These are phyloP conservation scores for Podaxis carcinomalis DNA, from an alignment of 768 basidiomycete genomes.

Conservation along the genomic window DNA sequence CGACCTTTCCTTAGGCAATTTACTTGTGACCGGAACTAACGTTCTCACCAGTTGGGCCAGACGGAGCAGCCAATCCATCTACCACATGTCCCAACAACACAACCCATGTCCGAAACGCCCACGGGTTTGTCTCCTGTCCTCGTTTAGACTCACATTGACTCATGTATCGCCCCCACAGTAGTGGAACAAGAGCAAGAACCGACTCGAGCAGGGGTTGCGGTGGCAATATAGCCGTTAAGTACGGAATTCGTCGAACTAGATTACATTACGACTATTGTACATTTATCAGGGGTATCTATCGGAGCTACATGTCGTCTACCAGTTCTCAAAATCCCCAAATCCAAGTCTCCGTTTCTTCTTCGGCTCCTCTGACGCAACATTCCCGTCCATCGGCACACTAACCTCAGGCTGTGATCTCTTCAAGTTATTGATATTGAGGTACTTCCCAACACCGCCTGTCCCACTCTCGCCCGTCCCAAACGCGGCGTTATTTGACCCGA, in stretches of 20 bases:
- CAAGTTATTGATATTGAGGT: constrained; percentile 48
- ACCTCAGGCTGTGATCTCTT: constrained; percentile 29
- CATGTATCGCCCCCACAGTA: background rate
- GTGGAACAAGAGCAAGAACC: constrained; percentile 13
- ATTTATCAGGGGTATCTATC: background rate
- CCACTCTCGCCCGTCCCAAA: constrained; percentile 24
- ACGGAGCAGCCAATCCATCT: constrained; percentile 32
- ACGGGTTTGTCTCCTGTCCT: constrained; percentile 24
- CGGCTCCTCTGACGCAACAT: constrained; percentile 34
- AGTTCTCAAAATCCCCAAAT: constrained; percentile 88
- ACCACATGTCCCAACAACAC: constrained; percentile 49
- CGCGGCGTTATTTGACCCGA: constrained; percentile 45
- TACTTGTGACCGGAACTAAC: constrained; percentile 5
- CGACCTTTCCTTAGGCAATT: constrained; percentile 19
- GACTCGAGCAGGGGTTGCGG: constrained; percentile 24
- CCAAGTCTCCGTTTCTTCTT: constrained; percentile 84
- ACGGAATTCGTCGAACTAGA: background rate
- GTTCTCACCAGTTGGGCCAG: constrained; percentile 24
- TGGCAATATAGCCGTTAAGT: constrained; percentile 22
- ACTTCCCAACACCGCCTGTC: constrained; percentile 73
- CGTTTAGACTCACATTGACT: background rate
- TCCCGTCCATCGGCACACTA: constrained; percentile 6
- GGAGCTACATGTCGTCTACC: constrained; percentile 39
- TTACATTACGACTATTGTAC: constrained; percentile 1
- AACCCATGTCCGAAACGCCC: constrained; percentile 28